Conservation (phyloP, 176 grass and related monocot genomes). For the Puya raimondii region DNA sequence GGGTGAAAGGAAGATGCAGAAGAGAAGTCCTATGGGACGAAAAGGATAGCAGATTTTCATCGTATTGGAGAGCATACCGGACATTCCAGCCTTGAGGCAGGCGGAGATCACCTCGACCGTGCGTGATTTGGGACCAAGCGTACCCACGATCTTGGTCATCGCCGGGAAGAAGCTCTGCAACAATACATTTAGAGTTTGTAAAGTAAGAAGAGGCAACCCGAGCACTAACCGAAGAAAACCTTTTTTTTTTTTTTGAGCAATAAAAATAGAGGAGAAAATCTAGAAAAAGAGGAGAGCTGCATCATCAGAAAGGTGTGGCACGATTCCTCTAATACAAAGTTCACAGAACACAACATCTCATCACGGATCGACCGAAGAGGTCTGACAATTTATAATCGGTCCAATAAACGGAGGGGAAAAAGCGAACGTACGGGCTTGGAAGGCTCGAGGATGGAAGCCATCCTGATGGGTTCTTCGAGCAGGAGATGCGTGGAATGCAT, state of each 20-base stretch:
- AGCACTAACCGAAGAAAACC: too few species aligned
- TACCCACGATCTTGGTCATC: conserved; percentile 99
- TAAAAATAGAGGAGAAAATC: too few species aligned
- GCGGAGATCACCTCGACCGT: conserved; percentile 82
- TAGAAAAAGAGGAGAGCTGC: too few species aligned
- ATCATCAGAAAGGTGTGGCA: too few species aligned
- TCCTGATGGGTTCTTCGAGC: conserved; percentile 95
- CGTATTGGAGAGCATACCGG: conserved; percentile 31
- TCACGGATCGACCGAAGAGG: too few species aligned
- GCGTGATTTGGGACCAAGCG: conserved; percentile 86
- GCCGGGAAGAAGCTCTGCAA: conserved; percentile 86
- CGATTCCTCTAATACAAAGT: too few species aligned
- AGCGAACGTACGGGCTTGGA: conserved; percentile 59
- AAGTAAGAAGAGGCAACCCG: too few species aligned
- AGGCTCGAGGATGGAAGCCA: conserved; percentile 95
- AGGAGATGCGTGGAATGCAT: conserved; percentile 91
- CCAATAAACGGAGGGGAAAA: too few species aligned
- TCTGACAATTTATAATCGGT: too few species aligned
- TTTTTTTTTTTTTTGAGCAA: too few species aligned
- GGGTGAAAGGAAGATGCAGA: not conserved
- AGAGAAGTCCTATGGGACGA: not conserved
- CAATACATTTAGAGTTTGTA: not conserved
- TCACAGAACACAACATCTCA: too few species aligned
- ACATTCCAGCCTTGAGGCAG: conserved; percentile 99
- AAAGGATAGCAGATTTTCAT: not conserved